Percentiles rank a stretch among this genome's conserved stretches.
Conservation (phyloP, 352 stramenopile genomes). For the Pythium volutum region DNA sequence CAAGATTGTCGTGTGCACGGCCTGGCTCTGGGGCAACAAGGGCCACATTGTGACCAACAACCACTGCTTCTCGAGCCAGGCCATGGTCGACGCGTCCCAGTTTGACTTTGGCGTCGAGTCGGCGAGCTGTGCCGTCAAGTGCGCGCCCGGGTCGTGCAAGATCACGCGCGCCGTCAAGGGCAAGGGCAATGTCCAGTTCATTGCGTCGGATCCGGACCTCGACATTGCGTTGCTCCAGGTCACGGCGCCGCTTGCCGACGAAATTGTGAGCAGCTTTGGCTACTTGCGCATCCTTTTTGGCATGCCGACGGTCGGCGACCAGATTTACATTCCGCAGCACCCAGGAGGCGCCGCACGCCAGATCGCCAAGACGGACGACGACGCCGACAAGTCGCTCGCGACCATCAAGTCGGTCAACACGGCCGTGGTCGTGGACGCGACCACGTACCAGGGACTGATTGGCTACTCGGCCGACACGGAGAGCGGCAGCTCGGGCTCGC, state of each 20-base stretch:
- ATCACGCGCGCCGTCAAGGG: conserved; percentile 37
- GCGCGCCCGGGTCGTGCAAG: conserved; percentile 29
- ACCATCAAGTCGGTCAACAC: conserved; percentile 37
- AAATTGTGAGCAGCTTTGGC: conserved; percentile 43
- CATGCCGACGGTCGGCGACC: conserved; percentile 38
- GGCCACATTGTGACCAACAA: conserved; percentile 71
- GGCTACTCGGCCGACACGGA: conserved; percentile 39
- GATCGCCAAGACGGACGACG: conserved; percentile 52
- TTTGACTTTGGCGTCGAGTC: conserved; percentile 33
- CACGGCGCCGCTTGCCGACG: conserved; percentile 27
- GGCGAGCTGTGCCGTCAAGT: conserved; percentile 33
- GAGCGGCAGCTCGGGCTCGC: conserved; percentile 34
- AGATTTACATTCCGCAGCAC: conserved; percentile 76
- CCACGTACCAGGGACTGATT: conserved; percentile 24
- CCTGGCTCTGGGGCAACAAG: conserved; percentile 58
- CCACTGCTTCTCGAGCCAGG: conserved; percentile 44
- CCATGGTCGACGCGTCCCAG: conserved; percentile 38
- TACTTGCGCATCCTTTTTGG: conserved; percentile 63
- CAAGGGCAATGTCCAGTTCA: conserved; percentile 47
- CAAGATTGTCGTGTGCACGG: conserved; percentile 58
- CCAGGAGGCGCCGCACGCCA: conserved; percentile 56
- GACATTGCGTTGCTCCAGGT: conserved; percentile 64
- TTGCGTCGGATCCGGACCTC: conserved; percentile 45
- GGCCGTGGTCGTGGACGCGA: conserved; percentile 30
- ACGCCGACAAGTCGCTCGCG: conserved; percentile 31